These are phyloP conservation scores for Tetraselmis chui DNA, from an alignment of 139 green algal genomes.

Conservation along the genomic window DNA sequence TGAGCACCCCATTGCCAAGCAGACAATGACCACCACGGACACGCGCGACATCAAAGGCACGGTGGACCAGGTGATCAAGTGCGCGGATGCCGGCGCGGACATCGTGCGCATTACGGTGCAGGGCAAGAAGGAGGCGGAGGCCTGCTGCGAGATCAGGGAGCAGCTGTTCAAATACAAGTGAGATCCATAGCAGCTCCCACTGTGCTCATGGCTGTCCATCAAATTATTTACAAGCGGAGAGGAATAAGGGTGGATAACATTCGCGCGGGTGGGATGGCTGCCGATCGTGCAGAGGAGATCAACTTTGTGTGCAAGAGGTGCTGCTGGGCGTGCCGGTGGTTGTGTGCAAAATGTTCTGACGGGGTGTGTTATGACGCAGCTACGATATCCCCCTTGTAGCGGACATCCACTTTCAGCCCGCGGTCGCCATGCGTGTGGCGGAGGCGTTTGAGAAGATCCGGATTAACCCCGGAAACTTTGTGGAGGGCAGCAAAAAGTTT, in stretches of 20 bases:
- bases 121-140: slow-evolving; percentile 85
- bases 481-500: slow-evolving; percentile 88
- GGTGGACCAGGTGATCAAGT: slow-evolving; percentile 93
- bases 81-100: slow-evolving; percentile 84
- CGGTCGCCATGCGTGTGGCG: slow-evolving; percentile 91
- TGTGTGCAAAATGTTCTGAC: slow-evolving; percentile 12
- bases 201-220: no score
- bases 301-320: no score
- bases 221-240: no score
- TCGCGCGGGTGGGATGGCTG: no score
- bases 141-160: slow-evolving; percentile 88
- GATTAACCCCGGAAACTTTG: slow-evolving; percentile 96
- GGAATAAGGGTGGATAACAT: no score
- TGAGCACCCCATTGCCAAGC: slow-evolving; percentile 83
- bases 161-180: slow-evolving; percentile 86
- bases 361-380: slow-evolving; percentile 38
- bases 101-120: slow-evolving; percentile 98
- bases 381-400: slow-evolving; percentile 94
- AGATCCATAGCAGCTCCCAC: no score
- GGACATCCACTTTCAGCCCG: slow-evolving; percentile 98
- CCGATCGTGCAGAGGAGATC: no score
- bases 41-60: slow-evolving; percentile 84
- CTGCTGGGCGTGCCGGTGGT: no score
- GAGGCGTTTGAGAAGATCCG: slow-evolving; percentile 98
- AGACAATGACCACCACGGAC: slow-evolving; percentile 99